Percentiles rank a stretch among this genome's conserved stretches.
Conservation (phyloP, 768 basidiomycete species). For the Rhodotorula babjevae region DNA sequence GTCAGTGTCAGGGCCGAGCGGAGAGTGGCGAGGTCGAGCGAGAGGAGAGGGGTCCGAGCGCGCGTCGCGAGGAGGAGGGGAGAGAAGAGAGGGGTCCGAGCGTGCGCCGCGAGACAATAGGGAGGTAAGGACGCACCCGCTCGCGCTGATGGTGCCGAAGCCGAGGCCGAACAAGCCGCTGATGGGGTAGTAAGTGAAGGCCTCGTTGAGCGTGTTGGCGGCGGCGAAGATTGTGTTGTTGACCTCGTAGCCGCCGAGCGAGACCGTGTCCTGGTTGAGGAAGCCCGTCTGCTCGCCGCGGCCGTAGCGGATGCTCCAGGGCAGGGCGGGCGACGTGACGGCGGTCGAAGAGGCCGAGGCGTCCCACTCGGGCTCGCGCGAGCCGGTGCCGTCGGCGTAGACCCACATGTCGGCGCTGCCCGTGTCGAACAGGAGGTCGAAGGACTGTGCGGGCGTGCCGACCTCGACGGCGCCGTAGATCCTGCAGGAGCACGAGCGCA, state of each 20-base stretch:
- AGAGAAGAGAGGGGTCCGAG: no score
- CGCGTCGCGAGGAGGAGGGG: no score
- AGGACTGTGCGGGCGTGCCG: conserved; percentile 15
- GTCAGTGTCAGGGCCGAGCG: neutral
- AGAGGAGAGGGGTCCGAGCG: no score
- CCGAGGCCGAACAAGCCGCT: conserved; percentile 33
- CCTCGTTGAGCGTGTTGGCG: conserved; percentile 12
- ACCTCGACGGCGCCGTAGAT: conserved; percentile 1
- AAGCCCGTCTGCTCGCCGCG: conserved; percentile 4
- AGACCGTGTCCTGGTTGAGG: conserved; percentile 18
- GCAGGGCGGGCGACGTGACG: neutral
- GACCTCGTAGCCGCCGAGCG: conserved; percentile 18
- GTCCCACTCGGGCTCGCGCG: conserved; percentile 1
- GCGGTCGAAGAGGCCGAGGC: neutral
- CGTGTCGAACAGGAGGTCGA: conserved; percentile 8
- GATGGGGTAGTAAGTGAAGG: conserved; percentile 12
- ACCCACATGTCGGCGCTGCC: conserved; percentile 11
- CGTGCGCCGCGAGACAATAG: no score
- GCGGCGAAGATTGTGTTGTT: conserved; percentile 21
- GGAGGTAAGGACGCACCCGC: conserved; percentile 22
- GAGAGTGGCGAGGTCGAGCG: neutral
- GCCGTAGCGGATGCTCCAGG: conserved; percentile 9
- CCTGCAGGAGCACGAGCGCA: neutral
- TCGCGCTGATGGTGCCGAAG: conserved; percentile 36
- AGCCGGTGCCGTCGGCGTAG: neutral